Evolutionary conservation across 768 basidiomycete genomes (phyloP).

Genomic region (Russula sp.): DNA sequence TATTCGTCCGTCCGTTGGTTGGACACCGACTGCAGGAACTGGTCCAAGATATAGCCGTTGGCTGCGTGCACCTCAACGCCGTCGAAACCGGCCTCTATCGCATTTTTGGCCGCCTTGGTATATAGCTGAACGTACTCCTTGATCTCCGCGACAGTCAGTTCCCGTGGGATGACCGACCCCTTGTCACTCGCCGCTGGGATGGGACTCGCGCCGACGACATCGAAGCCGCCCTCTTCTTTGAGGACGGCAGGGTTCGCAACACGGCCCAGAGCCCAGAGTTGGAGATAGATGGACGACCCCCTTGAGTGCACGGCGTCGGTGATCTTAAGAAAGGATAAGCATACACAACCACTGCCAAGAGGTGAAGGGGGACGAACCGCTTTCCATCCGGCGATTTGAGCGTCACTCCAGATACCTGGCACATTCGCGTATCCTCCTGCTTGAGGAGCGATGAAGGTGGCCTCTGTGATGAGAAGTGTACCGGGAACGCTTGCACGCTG

Average conservation of each 20-base stretch:
- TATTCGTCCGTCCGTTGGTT: conserved; percentile 40
- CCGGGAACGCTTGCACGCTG: conserved; percentile 43
- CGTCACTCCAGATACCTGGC: conserved; percentile 59
- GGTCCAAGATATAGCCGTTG: conserved; percentile 28
- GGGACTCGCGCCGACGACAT: conserved; percentile 24
- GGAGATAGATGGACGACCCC: conserved; percentile 44
- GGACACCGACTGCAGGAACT: conserved; percentile 30
- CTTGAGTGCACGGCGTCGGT: conserved; percentile 50
- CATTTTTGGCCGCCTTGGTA: conserved; percentile 30
- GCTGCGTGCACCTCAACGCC: conserved; percentile 33
- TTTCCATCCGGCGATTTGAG: conserved; percentile 50
- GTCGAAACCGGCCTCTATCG: conserved; percentile 36
- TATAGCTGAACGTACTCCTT: conserved; percentile 25
- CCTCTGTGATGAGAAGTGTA: conserved; percentile 52
- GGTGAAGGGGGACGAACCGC: conserved; percentile 25
- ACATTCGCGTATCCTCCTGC: conserved; percentile 44
- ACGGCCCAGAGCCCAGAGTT: conserved; percentile 53
- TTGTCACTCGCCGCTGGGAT: conserved; percentile 9
- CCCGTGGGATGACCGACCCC: conserved; percentile 19
- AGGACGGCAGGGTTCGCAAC: conserved; percentile 32
- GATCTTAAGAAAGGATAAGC: conserved; percentile 30
- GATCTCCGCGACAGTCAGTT: conserved; percentile 25
- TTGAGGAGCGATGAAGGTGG: conserved; percentile 41
- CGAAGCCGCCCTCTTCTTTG: conserved; percentile 30
- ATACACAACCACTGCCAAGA: not conserved